Evolutionary conservation across 257 asterid genomes (phyloP).

Genomic region (Solanum stenotomum): DNA sequence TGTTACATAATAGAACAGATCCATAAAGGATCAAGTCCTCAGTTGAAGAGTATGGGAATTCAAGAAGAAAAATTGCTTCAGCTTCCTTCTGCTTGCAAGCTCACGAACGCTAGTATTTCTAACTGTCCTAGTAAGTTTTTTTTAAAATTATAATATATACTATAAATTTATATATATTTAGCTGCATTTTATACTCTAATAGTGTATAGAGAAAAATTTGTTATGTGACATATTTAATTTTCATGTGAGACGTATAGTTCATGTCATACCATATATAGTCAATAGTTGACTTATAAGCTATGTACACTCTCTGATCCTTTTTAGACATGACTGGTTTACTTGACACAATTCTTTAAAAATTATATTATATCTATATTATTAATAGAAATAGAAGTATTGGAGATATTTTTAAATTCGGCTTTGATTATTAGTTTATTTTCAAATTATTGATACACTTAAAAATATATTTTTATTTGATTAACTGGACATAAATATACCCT

Average conservation of each 20-base stretch:
- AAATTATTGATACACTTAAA: too few species aligned
- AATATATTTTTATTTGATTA: too few species aligned
- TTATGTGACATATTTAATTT: background rate
- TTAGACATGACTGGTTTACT: background rate
- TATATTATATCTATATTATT: too few species aligned
- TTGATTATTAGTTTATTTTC: too few species aligned
- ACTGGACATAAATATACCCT: too few species aligned
- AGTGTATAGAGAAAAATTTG: background rate
- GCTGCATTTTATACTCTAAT: background rate
- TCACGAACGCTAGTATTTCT: slow-evolving; percentile 41
- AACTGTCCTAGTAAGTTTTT: slow-evolving; percentile 71
- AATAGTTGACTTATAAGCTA: background rate
- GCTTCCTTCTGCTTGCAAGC: slow-evolving; percentile 65
- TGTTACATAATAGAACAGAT: slow-evolving; percentile 71
- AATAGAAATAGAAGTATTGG: too few species aligned
- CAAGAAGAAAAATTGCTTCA: slow-evolving; percentile 68
- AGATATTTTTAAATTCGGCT: too few species aligned
- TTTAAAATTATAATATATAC: background rate
- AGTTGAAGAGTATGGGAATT: slow-evolving; percentile 60
- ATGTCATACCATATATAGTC: background rate
- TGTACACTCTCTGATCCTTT: too few species aligned
- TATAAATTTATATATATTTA: background rate
- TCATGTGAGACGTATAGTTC: background rate
- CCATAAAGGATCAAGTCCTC: slow-evolving; percentile 51
- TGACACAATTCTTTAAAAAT: background rate